These are phyloP conservation scores for Austroboletus eburneus DNA, from an alignment of 768 basidiomycete species.

Conservation along the genomic window DNA sequence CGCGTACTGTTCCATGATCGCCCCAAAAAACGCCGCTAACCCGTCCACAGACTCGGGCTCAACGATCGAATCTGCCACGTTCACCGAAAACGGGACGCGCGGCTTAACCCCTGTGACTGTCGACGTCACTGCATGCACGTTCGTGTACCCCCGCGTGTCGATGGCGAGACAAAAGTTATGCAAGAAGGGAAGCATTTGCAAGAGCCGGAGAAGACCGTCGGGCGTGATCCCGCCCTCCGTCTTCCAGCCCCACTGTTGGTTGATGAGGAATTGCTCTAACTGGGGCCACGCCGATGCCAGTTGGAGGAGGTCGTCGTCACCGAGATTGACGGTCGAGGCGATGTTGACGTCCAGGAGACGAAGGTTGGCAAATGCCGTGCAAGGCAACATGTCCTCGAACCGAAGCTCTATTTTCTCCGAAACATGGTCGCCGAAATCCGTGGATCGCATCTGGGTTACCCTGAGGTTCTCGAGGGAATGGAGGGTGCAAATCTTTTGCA, in stretches of 20 bases:
- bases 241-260: constrained; percentile 20
- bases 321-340: constrained; percentile 9
- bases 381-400: constrained; percentile 17
- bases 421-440: neutral
- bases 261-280: constrained; percentile 14
- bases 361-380: constrained; percentile 12
- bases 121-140: neutral
- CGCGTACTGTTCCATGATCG: constrained; percentile 7
- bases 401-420: constrained; percentile 9
- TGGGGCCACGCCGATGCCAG: constrained; percentile 18
- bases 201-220: constrained; percentile 12
- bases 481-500: constrained; percentile 6
- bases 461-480: constrained; percentile 4
- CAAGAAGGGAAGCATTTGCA: constrained; percentile 5
- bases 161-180: constrained; percentile 10
- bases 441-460: constrained; percentile 9
- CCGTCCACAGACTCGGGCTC: constrained; percentile 14
- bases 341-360: constrained; percentile 10
- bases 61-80: constrained; percentile 17
- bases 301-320: constrained; percentile 7
- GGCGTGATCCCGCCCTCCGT: constrained; percentile 15
- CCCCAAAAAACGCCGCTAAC: constrained; percentile 15
- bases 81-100: constrained; percentile 8
- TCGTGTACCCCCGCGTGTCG: constrained; percentile 9
- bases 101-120: neutral